Evolutionary conservation across 805 yeast species (phyloP), one percentile per base, ranked within the genome.

Genomic region (Starmerella bacillaris): DNA sequence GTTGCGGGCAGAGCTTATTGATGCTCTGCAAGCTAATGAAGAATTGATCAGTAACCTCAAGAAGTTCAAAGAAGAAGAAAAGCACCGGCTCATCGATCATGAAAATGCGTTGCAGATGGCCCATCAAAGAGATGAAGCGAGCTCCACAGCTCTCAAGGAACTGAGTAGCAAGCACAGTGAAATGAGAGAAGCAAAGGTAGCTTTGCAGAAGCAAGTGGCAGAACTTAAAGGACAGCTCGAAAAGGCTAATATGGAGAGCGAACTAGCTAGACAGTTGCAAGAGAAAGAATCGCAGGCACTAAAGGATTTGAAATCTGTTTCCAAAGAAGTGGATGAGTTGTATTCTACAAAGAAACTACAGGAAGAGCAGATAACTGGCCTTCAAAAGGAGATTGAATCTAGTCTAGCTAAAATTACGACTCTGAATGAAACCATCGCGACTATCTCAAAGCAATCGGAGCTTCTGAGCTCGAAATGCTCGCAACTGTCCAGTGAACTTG

Each of bases 1-100:
- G 45, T 49, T 57, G 35, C 58, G 59, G 3, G 55, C 54, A 6
- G 56, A 55, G 34, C 48, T 58, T 3, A 51, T 60, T 30, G 46
- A 48, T 1, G 42, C 50, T 11, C 49, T 65, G 9, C 58, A 59
- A 28, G 40, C 42, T 14, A 60, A 60, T 38, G 60, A 58, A 41
- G 35, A 47, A 12, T 43, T 42, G 4, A 43, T 55, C 9, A 43
- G 42, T 18, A 41, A 46, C 21, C 55, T 55, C 32, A 56, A 62
- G 31, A 43, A 22, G 11, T 37, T 22, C 8, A 20, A 14, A 2
- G 20, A 21, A n/a, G 40, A 31, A 24, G 27, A 24, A 7, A 29
- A 30, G 12, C 43, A 40, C 29, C 34, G 21, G 8, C 32, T 21
- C 3, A 41, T 35, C 24, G 43, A 38, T 4, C 39, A 42, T 19